Evolutionary conservation across 2,329 filamentous ascomycete genomes (phyloP), one percentile per base, ranked within the genome.

Genomic region (Parastagonospora avenae): DNA sequence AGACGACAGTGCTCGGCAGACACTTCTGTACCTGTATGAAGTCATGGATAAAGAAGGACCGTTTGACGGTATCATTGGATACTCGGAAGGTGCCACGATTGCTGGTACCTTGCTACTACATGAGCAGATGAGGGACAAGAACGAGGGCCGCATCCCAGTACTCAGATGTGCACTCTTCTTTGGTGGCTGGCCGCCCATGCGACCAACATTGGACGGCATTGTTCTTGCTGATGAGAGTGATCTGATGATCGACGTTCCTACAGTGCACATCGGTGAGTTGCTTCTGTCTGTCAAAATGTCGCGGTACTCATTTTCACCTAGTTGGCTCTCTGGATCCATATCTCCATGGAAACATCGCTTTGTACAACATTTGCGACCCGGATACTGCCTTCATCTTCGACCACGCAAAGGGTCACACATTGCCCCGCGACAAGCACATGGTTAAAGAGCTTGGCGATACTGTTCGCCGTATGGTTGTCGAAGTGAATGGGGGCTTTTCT

Each of bases 321-420:
- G 63, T 67, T 46, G 64, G 64, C 5, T 67, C 64, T 15, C 45
- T 66, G 27, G 85, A 87, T 58, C 85, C 84, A 0, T 87, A 86
- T 58, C 77, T 86, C 2, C 76, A 84, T 30, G 84, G 85, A 0
- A 82, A 82, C 2, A 78, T 86, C 73, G 82, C 84, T 0, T 75
- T 87, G 3, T 86, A 82, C 70, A 84, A 85, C 57, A 77, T 85
- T 19, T 88, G 84, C 56, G 81, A 86, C 40, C 79, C 78, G 0
- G 84, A 87, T 50, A 80, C 74, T 1, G 84, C 84, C 0, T 76
- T 79, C 30, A 75, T 87, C n/a, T 87, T 87, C 53, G 85, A 88
- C 57, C 84, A 86, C 55, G 85, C 83, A 4, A 86, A 86, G 60
- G 85, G 85, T 0, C 85, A 88, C 62, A 86, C 82, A 0, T 73